A percentile compares a stretch with the other conserved stretches of the same genome.
Evolutionary conservation across 306 rosid species (phyloP).

Genomic region (Glycine latifolia): DNA sequence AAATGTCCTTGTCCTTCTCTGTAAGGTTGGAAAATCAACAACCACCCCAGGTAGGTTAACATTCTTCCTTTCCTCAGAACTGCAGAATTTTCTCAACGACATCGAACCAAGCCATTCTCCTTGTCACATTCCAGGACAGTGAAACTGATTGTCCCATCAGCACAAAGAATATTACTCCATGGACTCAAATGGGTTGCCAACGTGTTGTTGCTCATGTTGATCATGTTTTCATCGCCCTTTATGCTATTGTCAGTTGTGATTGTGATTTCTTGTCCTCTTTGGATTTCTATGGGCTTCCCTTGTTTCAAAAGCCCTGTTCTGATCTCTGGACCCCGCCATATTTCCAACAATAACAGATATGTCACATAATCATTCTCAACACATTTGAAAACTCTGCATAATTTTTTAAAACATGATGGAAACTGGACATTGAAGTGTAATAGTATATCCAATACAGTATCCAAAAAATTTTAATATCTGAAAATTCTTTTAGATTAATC

Average conservation of each 20-base stretch:
- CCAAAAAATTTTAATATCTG: too few relatives aligned
- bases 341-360: neutral
- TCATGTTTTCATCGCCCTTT: slow-evolving; percentile 40
- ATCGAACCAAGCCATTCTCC: slow-evolving; percentile 30
- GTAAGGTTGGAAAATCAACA: slow-evolving; percentile 47
- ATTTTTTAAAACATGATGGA: too few relatives aligned
- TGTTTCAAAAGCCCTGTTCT: slow-evolving; percentile 41
- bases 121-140: slow-evolving; percentile 40
- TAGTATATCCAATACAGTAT: too few relatives aligned
- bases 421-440: too few relatives aligned
- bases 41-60: slow-evolving; percentile 44
- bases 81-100: slow-evolving; percentile 38
- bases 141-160: slow-evolving; percentile 47
- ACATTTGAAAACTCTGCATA: too few relatives aligned
- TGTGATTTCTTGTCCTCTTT: slow-evolving; percentile 33
- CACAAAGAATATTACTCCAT: slow-evolving; percentile 23
- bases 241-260: slow-evolving; percentile 35
- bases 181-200: slow-evolving; percentile 35
- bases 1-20: slow-evolving; percentile 44
- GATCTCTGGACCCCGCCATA: slow-evolving; percentile 42
- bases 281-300: slow-evolving; percentile 17
- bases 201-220: slow-evolving; percentile 39
- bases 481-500: too few relatives aligned
- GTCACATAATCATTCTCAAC: neutral
- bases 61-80: slow-evolving; percentile 41